A percentile compares a stretch with the other conserved stretches of the same genome.
phyloP scores from a whole-genome alignment of 2,329 filamentous ascomycete species.

The Ilyonectria sp. region DNA sequence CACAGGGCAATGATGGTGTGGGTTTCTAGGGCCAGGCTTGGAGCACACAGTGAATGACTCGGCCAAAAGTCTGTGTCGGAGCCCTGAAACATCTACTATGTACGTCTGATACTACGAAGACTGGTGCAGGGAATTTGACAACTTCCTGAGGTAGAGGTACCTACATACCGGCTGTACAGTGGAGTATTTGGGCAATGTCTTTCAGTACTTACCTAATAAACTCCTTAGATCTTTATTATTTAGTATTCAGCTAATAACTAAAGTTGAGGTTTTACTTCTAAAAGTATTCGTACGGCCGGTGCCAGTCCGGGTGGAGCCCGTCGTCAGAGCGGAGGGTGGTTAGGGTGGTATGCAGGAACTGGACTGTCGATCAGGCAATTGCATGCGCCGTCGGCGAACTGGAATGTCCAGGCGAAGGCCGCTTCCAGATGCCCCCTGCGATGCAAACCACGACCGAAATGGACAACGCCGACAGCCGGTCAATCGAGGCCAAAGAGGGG shows the following conservation, averaged over 20 bases:
- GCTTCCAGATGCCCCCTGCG: slow-evolving; percentile 17
- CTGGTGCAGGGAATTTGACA: too few species aligned
- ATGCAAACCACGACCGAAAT: neutral
- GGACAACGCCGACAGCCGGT: slow-evolving; percentile 18
- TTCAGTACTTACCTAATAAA: too few species aligned
- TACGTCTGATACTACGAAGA: neutral
- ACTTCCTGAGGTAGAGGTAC: too few species aligned
- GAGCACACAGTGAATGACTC: neutral
- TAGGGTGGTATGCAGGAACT: neutral
- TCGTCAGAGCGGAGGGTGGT: too few species aligned
- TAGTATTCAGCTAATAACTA: too few species aligned
- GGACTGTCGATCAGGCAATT: slow-evolving; percentile 4
- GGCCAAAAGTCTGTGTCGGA: neutral
- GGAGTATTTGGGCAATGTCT: too few species aligned
- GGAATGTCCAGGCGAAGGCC: slow-evolving; percentile 22
- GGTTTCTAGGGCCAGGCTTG: neutral
- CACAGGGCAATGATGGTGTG: neutral
- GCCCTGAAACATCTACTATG: neutral
- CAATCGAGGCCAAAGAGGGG: slow-evolving; percentile 7
- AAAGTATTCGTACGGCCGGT: too few species aligned
- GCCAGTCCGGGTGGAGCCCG: slow-evolving; percentile 4
- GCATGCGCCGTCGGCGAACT: slow-evolving; percentile 8
- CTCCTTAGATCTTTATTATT: too few species aligned
- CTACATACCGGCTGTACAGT: too few species aligned
- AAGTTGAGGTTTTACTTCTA: too few species aligned